These are phyloP conservation scores for Phytopythium oedochilum DNA, from an alignment of 352 stramenopile genomes.

Conservation along the genomic window DNA sequence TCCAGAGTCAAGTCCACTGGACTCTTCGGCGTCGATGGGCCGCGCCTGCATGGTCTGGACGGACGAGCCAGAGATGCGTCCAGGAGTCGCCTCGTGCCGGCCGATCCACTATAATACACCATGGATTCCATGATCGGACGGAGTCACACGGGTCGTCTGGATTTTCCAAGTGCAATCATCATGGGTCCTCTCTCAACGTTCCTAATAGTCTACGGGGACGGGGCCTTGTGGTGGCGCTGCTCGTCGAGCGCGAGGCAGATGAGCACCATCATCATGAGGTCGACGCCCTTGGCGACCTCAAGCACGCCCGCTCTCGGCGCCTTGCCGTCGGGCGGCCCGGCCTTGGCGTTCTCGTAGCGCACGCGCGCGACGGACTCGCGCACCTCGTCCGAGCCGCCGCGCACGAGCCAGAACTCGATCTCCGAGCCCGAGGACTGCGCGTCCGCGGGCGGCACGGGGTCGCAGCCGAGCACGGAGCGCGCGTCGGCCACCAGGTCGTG, in stretches of 20 bases:
- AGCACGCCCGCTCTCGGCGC: conserved; percentile 19
- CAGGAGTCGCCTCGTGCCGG: too few species aligned
- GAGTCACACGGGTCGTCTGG: too few species aligned
- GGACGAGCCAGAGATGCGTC: too few species aligned
- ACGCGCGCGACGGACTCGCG: conserved; percentile 24
- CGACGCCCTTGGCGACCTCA: conserved; percentile 26
- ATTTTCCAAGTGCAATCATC: too few species aligned
- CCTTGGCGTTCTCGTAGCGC: conserved; percentile 9
- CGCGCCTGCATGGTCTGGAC: too few species aligned
- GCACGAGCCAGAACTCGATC: conserved; percentile 30
- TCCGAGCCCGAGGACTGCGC: conserved; percentile 7
- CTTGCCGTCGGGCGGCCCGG: conserved; percentile 10
- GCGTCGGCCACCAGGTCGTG: conserved; percentile 26
- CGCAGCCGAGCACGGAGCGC: conserved; percentile 26
- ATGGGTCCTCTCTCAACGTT: too few species aligned
- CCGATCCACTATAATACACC: too few species aligned
- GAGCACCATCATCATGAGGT: conserved; percentile 38
- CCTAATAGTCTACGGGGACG: not conserved
- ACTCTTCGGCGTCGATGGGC: too few species aligned
- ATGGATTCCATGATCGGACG: too few species aligned
- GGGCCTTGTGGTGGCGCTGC: conserved; percentile 11
- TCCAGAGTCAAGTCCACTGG: too few species aligned
- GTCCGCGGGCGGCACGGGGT: conserved; percentile 8
- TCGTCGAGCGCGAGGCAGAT: conserved; percentile 33
- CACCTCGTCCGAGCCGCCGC: conserved; percentile 20